Evolutionary conservation across 768 basidiomycete species (phyloP).

Genomic region (Auricularia heimuer): DNA sequence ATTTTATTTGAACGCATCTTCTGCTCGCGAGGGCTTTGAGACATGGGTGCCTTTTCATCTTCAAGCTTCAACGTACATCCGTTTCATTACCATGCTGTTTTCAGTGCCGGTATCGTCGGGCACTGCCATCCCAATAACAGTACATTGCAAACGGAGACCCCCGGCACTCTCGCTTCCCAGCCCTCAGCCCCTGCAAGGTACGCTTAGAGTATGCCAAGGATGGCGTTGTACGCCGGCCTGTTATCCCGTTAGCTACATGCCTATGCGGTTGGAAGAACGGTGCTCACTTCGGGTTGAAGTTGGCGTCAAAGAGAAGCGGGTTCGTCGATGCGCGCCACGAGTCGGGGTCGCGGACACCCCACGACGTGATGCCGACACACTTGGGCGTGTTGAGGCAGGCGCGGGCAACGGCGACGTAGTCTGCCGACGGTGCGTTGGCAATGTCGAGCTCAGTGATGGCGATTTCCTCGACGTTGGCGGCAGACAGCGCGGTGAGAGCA

Average conservation of each 20-base stretch:
- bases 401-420: constrained; percentile 35
- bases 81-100: no score
- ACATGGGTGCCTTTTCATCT: no score
- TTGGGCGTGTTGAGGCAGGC: constrained; percentile 33
- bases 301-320: constrained; percentile 38
- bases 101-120: no score
- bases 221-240: not conserved
- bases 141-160: no score
- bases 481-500: constrained; percentile 36
- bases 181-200: no score
- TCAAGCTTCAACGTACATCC: no score
- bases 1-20: no score
- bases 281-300: constrained; percentile 37
- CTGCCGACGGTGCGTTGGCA: constrained; percentile 10
- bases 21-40: no score
- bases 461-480: constrained; percentile 30
- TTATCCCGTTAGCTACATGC: no score
- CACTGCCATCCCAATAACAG: no score
- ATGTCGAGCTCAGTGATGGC: constrained; percentile 42
- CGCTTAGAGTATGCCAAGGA: no score
- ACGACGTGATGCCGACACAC: constrained; percentile 40
- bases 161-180: no score
- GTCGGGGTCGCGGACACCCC: constrained; percentile 41
- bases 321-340: constrained; percentile 36
- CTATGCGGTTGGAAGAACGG: constrained; percentile 3